Evolutionary conservation across 2,329 filamentous ascomycete genomes (phyloP).

Genomic region (Colletotrichum australisinense): DNA sequence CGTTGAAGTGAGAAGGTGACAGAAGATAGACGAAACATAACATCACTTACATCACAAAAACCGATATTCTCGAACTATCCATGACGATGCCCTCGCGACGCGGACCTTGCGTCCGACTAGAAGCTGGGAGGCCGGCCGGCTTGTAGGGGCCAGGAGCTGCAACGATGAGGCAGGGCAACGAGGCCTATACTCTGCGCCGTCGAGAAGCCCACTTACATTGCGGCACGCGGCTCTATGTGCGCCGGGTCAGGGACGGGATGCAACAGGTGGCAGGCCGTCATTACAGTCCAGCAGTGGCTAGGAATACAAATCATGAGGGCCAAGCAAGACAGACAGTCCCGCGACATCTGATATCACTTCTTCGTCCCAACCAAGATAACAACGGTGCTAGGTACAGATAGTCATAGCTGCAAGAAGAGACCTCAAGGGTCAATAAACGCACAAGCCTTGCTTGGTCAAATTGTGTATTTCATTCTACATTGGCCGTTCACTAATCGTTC

Average conservation of each 20-base stretch:
- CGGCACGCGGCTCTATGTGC: neutral
- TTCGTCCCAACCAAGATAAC: neutral
- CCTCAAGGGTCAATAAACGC: neutral
- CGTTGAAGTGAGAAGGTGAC: conserved; percentile 61
- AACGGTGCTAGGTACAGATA: neutral
- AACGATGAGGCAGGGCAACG: neutral
- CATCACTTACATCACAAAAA: neutral
- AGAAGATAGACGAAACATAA: neutral
- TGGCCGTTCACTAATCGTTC: neutral
- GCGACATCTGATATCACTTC: neutral
- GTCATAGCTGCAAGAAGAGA: neutral
- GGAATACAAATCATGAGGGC: neutral
- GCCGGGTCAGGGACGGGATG: neutral
- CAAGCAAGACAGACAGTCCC: neutral
- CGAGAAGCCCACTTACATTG: neutral
- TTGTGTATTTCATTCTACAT: neutral
- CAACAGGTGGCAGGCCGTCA: neutral
- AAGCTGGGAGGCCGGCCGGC: neutral
- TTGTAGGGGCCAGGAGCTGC: neutral
- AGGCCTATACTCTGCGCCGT: neutral
- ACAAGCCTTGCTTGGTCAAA: neutral
- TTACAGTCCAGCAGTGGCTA: neutral
- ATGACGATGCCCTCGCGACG: neutral
- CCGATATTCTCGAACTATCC: neutral
- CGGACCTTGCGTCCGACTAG: neutral